These are phyloP conservation scores for Corniculantispora saksenae DNA, from an alignment of 2,329 filamentous ascomycete species.

Conservation along the genomic window DNA sequence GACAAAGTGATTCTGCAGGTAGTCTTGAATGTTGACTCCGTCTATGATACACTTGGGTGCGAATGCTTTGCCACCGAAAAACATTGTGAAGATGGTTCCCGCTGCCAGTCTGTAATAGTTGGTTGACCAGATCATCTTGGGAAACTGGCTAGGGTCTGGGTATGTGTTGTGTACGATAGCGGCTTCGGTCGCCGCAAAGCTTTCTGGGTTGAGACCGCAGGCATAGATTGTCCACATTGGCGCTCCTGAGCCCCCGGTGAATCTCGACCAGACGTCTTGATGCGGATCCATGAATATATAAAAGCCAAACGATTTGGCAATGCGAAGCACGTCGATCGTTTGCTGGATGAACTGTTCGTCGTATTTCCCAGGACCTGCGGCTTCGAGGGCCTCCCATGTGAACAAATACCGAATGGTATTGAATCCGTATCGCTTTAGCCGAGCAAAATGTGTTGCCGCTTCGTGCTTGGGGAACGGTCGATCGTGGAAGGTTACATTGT, in stretches of 20 bases:
- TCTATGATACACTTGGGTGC: slow-evolving; percentile 95
- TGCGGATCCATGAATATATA: slow-evolving; percentile 99
- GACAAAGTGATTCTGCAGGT: slow-evolving; percentile 84
- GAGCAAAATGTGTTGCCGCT: slow-evolving; percentile 81
- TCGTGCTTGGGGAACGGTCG: slow-evolving; percentile 83
- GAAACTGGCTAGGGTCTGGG: slow-evolving; percentile 79
- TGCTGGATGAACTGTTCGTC: slow-evolving; percentile 93
- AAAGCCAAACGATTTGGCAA: slow-evolving; percentile 88
- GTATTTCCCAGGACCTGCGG: slow-evolving; percentile 84
- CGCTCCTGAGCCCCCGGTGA: slow-evolving; percentile 90
- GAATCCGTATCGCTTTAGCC: slow-evolving; percentile 86
- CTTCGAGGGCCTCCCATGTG: slow-evolving; percentile 98
- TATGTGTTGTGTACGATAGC: slow-evolving; percentile 95
- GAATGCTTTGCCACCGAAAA: slow-evolving; percentile 88
- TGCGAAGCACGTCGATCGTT: slow-evolving; percentile 79
- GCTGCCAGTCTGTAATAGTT: slow-evolving; percentile 89
- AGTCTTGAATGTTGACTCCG: slow-evolving; percentile 94
- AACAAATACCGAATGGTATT: slow-evolving; percentile 97
- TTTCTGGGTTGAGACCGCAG: slow-evolving; percentile 83
- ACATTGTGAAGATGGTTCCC: slow-evolving; percentile 90
- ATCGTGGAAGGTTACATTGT: slow-evolving; percentile 84
- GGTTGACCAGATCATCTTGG: slow-evolving; percentile 99
- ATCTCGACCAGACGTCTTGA: slow-evolving; percentile 97
- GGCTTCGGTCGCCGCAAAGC: slow-evolving; percentile 83
- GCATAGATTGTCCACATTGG: slow-evolving; percentile 98